Evolutionary conservation across 192 early-diverging fungal genomes (phyloP), one percentile per base, ranked within the genome.

Genomic region (Irineochytrium annulatum): DNA sequence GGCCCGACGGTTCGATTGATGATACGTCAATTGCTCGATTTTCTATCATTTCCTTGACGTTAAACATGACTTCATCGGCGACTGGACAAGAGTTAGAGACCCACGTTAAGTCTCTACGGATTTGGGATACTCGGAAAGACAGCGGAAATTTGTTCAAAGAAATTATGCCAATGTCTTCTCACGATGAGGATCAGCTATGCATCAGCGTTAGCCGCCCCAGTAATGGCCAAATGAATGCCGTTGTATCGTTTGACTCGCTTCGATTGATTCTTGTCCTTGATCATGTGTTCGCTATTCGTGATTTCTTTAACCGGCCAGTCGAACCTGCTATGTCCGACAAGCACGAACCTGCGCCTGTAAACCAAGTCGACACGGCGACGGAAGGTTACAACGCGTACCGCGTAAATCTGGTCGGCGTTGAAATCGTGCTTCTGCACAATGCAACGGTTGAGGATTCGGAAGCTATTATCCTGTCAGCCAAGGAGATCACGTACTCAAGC

Each of bases 241-340:
- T 91, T 43, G 69, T 91, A 27, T 92, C 89, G 4, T 60, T 98
- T 24, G 87, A 91, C 59, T 85, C 83, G 32, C 89, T 93, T 5
- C 87, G 88, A 39, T 63, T 96, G 3, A 83, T 94, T 54, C 76
- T 98, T 34, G 87, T 89, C 22, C 75, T 94, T 22, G 92, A 98
- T 70, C 91, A 95, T 58, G 66, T 91, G 19, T 91, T 94, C 57
- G 76, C 83, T 11, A 69, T 96, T 27, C 65, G 79, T 34, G 78
- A 82, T 45, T 98, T 89, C 70, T 87, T 91, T 60, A 14, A 27
- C 6, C 60, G 60, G 24, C 27, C 49, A 24, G 61, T n/a, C 2
- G 32, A 45, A 8, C 55, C 70, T 37, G 54, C 43, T 8, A 6
- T 37, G n/a, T 29, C n/a, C 11, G 62, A 72, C 22, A 24, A 34